Conservation (phyloP, 495 filamentous ascomycete genomes). For the Podospora pseudoanserina region DNA sequence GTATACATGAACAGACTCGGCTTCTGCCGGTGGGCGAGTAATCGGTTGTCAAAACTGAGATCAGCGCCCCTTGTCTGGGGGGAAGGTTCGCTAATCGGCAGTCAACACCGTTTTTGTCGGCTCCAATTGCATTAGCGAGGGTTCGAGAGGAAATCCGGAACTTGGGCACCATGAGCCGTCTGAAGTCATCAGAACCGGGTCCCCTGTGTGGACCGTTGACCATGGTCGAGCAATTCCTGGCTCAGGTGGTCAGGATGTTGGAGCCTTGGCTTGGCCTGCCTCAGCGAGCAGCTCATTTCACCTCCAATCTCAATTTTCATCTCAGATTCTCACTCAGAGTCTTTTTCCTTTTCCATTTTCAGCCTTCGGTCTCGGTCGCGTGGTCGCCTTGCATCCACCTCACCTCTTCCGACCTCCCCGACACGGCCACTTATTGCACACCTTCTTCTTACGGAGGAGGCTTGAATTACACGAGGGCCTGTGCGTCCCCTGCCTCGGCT, state of each 20-base stretch:
- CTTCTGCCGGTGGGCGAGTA: not conserved
- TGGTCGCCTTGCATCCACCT: slow-evolving; percentile 6
- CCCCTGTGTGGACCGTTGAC: not conserved
- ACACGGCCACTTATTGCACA: not conserved
- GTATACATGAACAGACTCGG: not conserved
- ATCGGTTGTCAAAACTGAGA: slow-evolving; percentile 7
- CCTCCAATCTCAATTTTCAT: not conserved
- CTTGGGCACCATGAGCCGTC: not conserved
- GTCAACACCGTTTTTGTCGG: slow-evolving; percentile 1
- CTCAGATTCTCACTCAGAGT: not conserved
- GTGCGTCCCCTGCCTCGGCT: not conserved
- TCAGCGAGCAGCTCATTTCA: slow-evolving; percentile 8
- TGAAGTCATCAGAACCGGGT: slow-evolving; percentile 1
- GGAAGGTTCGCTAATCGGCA: slow-evolving; percentile 8
- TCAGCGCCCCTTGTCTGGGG: slow-evolving; percentile 4
- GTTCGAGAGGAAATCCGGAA: slow-evolving; percentile 1
- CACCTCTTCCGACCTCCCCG: not conserved
- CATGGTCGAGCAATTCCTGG: not conserved
- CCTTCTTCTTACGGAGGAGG: slow-evolving; percentile 9
- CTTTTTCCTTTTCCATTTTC: slow-evolving; percentile 10
- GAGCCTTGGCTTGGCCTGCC: not conserved
- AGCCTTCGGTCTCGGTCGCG: slow-evolving; percentile 5
- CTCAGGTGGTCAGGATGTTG: not conserved
- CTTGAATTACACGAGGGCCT: not conserved
- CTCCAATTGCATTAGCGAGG: slow-evolving; percentile 1